A percentile compares a stretch with the other conserved stretches of the same genome.
phyloP scores from a whole-genome alignment of 345 rosid genomes.

The Capsella bursapastoris region DNA sequence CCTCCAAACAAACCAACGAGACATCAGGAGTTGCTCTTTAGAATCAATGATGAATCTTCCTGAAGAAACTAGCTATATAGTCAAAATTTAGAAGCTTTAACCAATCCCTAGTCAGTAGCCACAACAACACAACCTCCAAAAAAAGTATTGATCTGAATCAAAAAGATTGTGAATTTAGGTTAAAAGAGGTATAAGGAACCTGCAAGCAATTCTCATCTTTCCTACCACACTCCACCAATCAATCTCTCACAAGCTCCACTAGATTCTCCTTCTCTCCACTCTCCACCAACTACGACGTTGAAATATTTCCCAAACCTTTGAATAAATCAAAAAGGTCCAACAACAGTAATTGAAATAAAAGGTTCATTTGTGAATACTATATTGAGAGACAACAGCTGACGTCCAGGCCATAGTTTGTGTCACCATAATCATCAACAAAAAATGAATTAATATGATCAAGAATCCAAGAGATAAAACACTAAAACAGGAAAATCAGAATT shows the following conservation, averaged over 20 bases:
- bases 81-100: background rate
- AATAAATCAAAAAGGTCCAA: no score
- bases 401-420: no score
- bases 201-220: constrained; percentile 83
- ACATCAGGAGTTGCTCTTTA: background rate
- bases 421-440: no score
- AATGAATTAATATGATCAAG: no score
- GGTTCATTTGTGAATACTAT: no score
- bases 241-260: constrained; percentile 76
- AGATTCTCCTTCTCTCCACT: constrained; percentile 74
- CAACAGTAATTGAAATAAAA: no score
- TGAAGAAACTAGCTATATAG: constrained; percentile 4
- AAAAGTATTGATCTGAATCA: constrained; percentile 15
- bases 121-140: background rate
- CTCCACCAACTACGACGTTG: constrained; percentile 55
- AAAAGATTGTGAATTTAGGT: background rate
- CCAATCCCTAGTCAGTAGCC: background rate
- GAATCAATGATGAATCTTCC: background rate
- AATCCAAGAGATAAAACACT: no score
- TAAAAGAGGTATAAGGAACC: constrained; percentile 44
- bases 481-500: no score
- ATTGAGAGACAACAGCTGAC: no score
- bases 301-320: no score
- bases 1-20: background rate
- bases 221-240: constrained; percentile 82